phyloP scores from a whole-genome alignment of 495 filamentous ascomycete species.

The Tuber aestivum region DNA sequence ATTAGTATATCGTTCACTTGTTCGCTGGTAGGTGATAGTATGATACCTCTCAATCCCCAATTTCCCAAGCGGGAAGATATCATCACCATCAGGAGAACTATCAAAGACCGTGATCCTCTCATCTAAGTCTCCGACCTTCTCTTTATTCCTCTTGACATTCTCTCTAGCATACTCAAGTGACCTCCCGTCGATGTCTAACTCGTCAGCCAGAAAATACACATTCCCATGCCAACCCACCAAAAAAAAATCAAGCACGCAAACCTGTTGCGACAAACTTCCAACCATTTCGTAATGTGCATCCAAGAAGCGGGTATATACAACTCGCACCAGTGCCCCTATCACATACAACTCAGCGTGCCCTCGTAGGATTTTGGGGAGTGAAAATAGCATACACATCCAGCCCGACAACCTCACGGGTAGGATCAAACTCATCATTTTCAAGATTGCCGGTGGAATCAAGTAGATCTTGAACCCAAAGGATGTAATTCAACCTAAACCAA shows the following conservation, averaged over 20 bases:
- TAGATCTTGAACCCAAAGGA: constrained; percentile 81
- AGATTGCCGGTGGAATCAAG: constrained; percentile 63
- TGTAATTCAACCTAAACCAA: constrained; percentile 61
- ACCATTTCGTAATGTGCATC: constrained; percentile 56
- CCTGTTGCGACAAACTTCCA: constrained; percentile 69
- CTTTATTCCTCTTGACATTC: constrained; percentile 59
- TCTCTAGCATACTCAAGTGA: constrained; percentile 58
- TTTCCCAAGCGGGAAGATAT: constrained; percentile 58
- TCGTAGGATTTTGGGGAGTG: neutral
- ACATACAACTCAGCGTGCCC: neutral
- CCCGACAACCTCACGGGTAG: constrained; percentile 46
- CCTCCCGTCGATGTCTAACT: constrained; percentile 65
- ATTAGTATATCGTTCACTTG: neutral
- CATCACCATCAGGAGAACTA: constrained; percentile 50
- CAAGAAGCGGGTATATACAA: constrained; percentile 83
- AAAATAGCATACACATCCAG: constrained; percentile 58
- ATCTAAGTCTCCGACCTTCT: constrained; percentile 46
- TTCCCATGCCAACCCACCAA: neutral
- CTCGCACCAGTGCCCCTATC: constrained; percentile 73
- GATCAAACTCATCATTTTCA: constrained; percentile 46
- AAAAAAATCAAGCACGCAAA: neutral
- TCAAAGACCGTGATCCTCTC: constrained; percentile 58
- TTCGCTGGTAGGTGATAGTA: constrained; percentile 5
- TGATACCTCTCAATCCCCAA: constrained; percentile 52
- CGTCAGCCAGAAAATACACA: neutral